Evolutionary conservation across 2,329 filamentous ascomycete species (phyloP), one percentile per base, ranked within the genome.

Genomic region (Cladosporium phlei): DNA sequence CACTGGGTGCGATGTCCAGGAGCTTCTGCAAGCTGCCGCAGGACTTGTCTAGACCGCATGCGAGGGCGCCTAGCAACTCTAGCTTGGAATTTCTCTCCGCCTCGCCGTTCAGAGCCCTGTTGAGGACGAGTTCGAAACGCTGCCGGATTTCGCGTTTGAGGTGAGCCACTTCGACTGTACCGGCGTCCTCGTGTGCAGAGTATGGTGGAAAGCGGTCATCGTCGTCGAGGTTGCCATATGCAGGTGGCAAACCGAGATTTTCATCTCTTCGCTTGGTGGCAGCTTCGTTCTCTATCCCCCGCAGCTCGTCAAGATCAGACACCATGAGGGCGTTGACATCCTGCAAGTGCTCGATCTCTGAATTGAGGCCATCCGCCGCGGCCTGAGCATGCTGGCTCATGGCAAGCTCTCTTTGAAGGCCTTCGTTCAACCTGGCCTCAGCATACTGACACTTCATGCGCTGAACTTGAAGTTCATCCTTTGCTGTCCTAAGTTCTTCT

Each of bases 161-260:
- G 4, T 30, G 43, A 11, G 53, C 55, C 1, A 57, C 28, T 11
- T 55, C 51, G 2, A 54, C 14, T 3, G 39, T 28, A 16, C 55
- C 53, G 5, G 24, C 39, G 39, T 48, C 51, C 14, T 50, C 45
- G 22, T 38, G 42, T n/a, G 35, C 44, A 28, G 28, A 47, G 30
- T 53, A 56, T 3, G 56, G 55, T 20, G 49, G 48, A 11, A 46
- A 44, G n/a, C 21, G 44, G 9, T 55, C 50, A 14, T 50, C 47
- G 9, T 56, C 56, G 25, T 52, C 46, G 5, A 61, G 50, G 14
- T 51, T 50, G 9, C 56, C 55, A 29, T 61, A 61, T 3, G 56
- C 52, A 3, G 57, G 59, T n/a, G 59, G 59, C n/a, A 59, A 47
- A n/a, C 30, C 40, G 11, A n/a, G 40, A 12, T 25, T 10, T 20